Percentiles rank a stretch among this genome's conserved stretches.
phyloP scores from a whole-genome alignment of 2,329 filamentous ascomycete species.

The Pyrenophora teres region DNA sequence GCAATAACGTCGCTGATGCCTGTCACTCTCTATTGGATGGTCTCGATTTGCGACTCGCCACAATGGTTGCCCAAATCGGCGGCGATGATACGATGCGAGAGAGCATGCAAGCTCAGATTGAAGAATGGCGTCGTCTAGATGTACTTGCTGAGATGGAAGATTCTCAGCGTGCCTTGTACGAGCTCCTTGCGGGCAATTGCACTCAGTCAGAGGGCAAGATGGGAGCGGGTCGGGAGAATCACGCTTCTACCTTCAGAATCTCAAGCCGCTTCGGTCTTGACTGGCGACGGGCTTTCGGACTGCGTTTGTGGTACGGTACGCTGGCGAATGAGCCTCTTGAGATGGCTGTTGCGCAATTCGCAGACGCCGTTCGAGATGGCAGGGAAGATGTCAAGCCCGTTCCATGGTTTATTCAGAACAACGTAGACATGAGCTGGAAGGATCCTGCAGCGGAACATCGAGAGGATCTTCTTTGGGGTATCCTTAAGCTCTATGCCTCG shows the following conservation, averaged over 20 bases:
- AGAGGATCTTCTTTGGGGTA: slow-evolving; percentile 83
- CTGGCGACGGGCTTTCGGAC: slow-evolving; percentile 91
- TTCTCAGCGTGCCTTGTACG: slow-evolving; percentile 83
- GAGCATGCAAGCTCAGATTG: slow-evolving; percentile 79
- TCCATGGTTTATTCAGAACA: slow-evolving; percentile 71
- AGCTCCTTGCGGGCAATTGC: slow-evolving; percentile 86
- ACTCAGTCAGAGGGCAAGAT: slow-evolving; percentile 79
- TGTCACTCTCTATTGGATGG: slow-evolving; percentile 77
- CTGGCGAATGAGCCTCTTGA: slow-evolving; percentile 70
- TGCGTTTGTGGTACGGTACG: slow-evolving; percentile 87
- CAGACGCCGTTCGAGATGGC: slow-evolving; percentile 72
- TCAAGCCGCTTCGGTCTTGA: slow-evolving; percentile 82
- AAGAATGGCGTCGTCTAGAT: slow-evolving; percentile 81
- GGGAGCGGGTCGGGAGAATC: slow-evolving; percentile 75
- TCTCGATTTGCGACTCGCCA: slow-evolving; percentile 82
- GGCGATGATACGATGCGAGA: slow-evolving; percentile 70
- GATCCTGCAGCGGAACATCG: slow-evolving; percentile 62
- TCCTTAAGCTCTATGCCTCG: slow-evolving; percentile 79
- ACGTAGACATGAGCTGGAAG: slow-evolving; percentile 63
- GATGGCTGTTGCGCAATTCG: slow-evolving; percentile 73
- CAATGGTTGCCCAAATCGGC: slow-evolving; percentile 81
- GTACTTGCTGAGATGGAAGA: slow-evolving; percentile 86
- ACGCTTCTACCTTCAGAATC: slow-evolving; percentile 77
- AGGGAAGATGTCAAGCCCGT: slow-evolving; percentile 70
- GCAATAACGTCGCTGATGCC: slow-evolving; percentile 78